Evolutionary conservation across 768 basidiomycete species (phyloP).

Genomic region (Tricholoma flavovirens): DNA sequence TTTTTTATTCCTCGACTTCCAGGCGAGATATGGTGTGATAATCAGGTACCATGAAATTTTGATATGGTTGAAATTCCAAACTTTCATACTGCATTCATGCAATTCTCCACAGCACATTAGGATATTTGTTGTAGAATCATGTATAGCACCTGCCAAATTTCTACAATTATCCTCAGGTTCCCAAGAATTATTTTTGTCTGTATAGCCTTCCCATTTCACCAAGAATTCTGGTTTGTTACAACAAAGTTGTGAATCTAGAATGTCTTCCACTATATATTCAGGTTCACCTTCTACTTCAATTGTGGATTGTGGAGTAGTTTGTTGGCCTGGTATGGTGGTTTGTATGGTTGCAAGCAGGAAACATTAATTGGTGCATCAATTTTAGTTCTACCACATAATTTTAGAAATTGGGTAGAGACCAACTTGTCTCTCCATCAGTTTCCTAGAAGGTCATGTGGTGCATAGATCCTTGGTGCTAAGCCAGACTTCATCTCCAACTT

Average conservation of each 20-base stretch:
- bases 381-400: constrained; percentile 13
- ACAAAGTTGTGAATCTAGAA: background rate
- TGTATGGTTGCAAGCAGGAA: background rate
- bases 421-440: constrained; percentile 12
- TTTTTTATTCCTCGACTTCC: background rate
- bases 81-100: background rate
- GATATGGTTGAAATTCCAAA: background rate
- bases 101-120: background rate
- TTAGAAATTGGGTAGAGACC: constrained; percentile 16
- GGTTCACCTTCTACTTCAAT: background rate
- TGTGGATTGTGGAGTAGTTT: background rate
- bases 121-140: background rate
- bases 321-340: background rate
- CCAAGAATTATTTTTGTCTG: background rate
- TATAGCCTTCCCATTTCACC: constrained; percentile 2
- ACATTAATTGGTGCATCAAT: constrained; percentile 3
- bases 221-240: background rate
- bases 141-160: background rate
- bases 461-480: constrained; percentile 11
- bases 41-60: background rate
- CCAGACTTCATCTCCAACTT: constrained; percentile 14
- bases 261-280: background rate
- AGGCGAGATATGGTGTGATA: background rate
- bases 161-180: background rate
- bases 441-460: constrained; percentile 12